Evolutionary conservation across 2,329 filamentous ascomycete genomes (phyloP), one percentile per base, ranked within the genome.

Genomic region (Diaporthe sp.): DNA sequence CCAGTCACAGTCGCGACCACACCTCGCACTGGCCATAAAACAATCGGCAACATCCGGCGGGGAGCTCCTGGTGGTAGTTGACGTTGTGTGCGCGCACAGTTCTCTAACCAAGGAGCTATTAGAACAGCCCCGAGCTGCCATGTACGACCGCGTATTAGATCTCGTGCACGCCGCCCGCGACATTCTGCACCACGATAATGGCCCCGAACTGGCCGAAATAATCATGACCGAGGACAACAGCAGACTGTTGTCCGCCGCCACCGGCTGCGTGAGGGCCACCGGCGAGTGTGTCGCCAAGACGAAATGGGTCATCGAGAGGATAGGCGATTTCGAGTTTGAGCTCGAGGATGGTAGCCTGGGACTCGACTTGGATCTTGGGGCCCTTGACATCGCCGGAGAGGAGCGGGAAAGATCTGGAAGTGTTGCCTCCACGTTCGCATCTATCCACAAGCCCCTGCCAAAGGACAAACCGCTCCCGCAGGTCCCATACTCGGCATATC

Each of bases 231-330:
- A 95, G 76, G 93, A 96, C 80, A 95, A 95, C 78, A 92, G 91
- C 78, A 89, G 92, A 39, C 88, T 98, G 55, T 90, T 97, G 44
- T 88, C 90, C 76, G 94, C 95, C 28, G 95, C 95, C 12, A 98
- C 95, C 9, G 92, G 91, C 76, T 98, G 96, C 82, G 96, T 99
- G 37, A 93, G 95, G 79, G 94, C 95, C 31, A 95, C 96, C 60
- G 96, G 96, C 55, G 95, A 98, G 79, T 98, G 96, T 83, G 94
- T 98, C 28, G 93, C 94, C 9, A 96, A 96, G 84, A 94, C 96
- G 15, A 95, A 95, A 80, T 89, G 91, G 82, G 92, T 97, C 60
- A 93, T 99, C 75, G 95, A 98, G 84, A 90, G 94, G 76, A 95
- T 97, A 78, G 95, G 96, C 28, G 96, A 98, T 83, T 98, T 98